phyloP scores from a whole-genome alignment of 257 asterid genomes.

The Ehretia macrophylla region DNA sequence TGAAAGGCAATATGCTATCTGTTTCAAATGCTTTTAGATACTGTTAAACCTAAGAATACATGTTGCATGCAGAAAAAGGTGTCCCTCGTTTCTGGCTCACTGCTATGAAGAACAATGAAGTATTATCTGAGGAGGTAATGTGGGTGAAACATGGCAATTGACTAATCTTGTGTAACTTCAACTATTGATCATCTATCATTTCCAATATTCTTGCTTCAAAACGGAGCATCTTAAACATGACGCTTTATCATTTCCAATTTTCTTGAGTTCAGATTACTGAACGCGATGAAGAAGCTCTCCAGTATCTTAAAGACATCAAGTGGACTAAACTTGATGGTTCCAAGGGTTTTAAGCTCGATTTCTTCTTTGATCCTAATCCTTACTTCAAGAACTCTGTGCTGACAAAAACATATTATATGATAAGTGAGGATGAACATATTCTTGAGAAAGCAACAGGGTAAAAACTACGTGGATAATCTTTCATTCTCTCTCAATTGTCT shows the following conservation, averaged over 20 bases:
- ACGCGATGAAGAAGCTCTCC: slow-evolving; percentile 13
- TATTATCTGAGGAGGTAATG: slow-evolving; percentile 6
- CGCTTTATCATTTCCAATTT: background rate
- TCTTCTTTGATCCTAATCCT: slow-evolving; percentile 2
- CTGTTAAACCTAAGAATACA: background rate
- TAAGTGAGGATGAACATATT: slow-evolving; percentile 12
- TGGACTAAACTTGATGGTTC: slow-evolving; percentile 9
- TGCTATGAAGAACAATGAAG: slow-evolving; percentile 15
- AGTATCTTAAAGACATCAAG: slow-evolving; percentile 13
- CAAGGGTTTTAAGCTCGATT: slow-evolving; percentile 9
- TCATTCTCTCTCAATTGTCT: background rate
- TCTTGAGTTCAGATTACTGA: slow-evolving; percentile 8
- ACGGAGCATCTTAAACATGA: background rate
- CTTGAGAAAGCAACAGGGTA: slow-evolving; percentile 15
- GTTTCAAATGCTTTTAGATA: background rate
- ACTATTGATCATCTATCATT: background rate
- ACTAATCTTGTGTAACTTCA: background rate
- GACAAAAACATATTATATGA: slow-evolving; percentile 10
- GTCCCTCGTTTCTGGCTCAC: slow-evolving; percentile 18
- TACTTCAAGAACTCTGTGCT: slow-evolving; percentile 14
- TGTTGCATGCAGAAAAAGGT: slow-evolving; percentile 6
- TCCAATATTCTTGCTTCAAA: background rate
- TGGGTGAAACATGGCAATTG: background rate
- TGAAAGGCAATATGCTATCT: background rate
- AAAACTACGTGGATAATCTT: background rate